phyloP scores from a whole-genome alignment of 2,329 filamentous ascomycete species.

The Xylaria sp. region DNA sequence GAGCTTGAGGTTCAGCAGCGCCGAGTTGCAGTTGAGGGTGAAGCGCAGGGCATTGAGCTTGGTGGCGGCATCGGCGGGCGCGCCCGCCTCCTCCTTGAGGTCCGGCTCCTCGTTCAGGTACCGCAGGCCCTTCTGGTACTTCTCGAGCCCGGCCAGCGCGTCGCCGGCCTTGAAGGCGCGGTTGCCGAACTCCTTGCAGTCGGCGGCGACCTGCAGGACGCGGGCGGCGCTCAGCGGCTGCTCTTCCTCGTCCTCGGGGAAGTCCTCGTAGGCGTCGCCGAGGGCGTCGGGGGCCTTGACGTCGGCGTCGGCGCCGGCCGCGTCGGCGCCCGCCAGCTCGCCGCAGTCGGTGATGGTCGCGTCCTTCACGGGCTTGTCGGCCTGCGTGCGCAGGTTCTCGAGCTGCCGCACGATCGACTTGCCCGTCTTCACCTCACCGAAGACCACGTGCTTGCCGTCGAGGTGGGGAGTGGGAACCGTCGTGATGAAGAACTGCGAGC shows the following conservation, averaged over 20 bases:
- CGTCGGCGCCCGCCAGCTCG: conserved; percentile 74
- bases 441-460: conserved; percentile 96
- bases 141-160: conserved; percentile 71
- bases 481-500: conserved; percentile 97
- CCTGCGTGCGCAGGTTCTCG: conserved; percentile 77
- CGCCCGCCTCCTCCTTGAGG: conserved; percentile 67
- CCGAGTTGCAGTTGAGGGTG: conserved; percentile 84
- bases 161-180: conserved; percentile 85
- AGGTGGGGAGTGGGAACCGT: conserved; percentile 94
- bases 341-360: conserved; percentile 82
- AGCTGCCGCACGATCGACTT: conserved; percentile 90
- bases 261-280: conserved; percentile 94
- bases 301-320: conserved; percentile 65
- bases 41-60: conserved; percentile 77
- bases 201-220: conserved; percentile 76
- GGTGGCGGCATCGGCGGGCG: conserved; percentile 53
- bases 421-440: conserved; percentile 89
- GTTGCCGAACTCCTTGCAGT: conserved; percentile 91
- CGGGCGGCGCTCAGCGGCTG: conserved; percentile 66
- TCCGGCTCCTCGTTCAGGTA: conserved; percentile 69
- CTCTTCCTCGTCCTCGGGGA: conserved; percentile 77
- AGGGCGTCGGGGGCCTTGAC: conserved; percentile 75
- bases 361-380: conserved; percentile 77
- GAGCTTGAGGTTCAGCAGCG: conserved; percentile 83
- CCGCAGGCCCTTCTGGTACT: conserved; percentile 82